Evolutionary conservation across 306 rosid species (phyloP).

Genomic region (Urtica urens): DNA sequence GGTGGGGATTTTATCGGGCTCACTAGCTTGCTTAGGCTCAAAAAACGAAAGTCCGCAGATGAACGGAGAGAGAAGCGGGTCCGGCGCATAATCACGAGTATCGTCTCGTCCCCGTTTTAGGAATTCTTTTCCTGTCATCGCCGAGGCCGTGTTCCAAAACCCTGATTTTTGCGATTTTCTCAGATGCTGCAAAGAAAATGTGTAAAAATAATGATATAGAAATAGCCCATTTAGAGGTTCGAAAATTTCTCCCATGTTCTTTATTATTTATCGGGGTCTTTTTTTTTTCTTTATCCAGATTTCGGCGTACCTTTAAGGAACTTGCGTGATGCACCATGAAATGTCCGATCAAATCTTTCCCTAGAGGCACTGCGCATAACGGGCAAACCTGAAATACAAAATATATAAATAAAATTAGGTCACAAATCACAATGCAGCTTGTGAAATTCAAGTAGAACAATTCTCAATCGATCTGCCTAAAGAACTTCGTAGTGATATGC

Average conservation of each 20-base stretch:
- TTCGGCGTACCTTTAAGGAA: constrained; percentile 52
- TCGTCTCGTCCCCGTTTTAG: constrained; percentile 27
- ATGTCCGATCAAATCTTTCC: constrained; percentile 61
- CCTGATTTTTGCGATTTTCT: constrained; percentile 49
- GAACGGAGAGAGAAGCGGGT: constrained; percentile 72
- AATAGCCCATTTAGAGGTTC: too few relatives aligned
- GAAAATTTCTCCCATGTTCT: too few relatives aligned
- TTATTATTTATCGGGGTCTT: too few relatives aligned
- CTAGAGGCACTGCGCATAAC: constrained; percentile 65
- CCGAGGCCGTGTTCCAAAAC: constrained; percentile 39
- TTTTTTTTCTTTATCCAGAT: constrained; percentile 9
- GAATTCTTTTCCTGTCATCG: constrained; percentile 41
- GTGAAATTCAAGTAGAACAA: background rate
- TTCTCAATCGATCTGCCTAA: background rate
- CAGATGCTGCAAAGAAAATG: constrained; percentile 36
- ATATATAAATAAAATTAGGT: constrained; percentile 11
- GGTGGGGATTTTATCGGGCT: constrained; percentile 21
- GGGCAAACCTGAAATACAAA: constrained; percentile 74
- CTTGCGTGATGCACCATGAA: constrained; percentile 46
- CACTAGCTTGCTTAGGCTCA: constrained; percentile 17
- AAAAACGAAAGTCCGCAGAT: constrained; percentile 32
- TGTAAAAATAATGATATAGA: background rate
- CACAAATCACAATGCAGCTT: constrained; percentile 8
- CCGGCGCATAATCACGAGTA: constrained; percentile 41
- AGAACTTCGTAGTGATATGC: background rate